phyloP scores from a whole-genome alignment of 1,284 basidiomycete genomes.

The Mycosarcoma maydis region DNA sequence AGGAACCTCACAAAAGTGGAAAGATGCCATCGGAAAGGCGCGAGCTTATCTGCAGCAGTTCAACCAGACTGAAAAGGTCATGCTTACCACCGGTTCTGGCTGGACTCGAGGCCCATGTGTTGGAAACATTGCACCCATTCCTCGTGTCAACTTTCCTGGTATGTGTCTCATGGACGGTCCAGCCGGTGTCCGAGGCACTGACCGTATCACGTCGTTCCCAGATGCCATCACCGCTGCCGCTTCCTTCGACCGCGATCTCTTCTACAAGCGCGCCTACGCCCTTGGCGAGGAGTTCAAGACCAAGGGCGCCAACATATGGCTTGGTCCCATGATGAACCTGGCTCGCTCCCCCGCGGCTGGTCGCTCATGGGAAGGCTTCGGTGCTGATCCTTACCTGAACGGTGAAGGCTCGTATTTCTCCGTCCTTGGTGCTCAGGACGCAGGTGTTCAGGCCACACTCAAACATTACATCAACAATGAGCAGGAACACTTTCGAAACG shows the following conservation, averaged over 20 bases:
- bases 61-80: constrained; percentile 69
- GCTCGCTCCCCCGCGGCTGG: constrained; percentile 75
- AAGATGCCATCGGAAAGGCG: constrained; percentile 72
- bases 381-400: constrained; percentile 57
- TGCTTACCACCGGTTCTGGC: constrained; percentile 68
- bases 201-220: constrained; percentile 72
- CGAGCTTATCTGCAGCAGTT: constrained; percentile 66
- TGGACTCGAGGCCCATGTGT: constrained; percentile 55
- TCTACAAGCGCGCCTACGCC: constrained; percentile 77
- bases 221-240: constrained; percentile 78
- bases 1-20: constrained; percentile 70
- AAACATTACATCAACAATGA: constrained; percentile 68
- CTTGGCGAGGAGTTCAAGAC: constrained; percentile 81
- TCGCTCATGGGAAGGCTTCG: constrained; percentile 79
- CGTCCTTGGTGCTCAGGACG: constrained; percentile 57
- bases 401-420: constrained; percentile 58
- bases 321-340: constrained; percentile 70
- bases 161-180: constrained; percentile 74
- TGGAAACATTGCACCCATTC: constrained; percentile 68
- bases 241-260: constrained; percentile 77
- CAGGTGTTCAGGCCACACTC: constrained; percentile 63
- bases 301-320: constrained; percentile 80
- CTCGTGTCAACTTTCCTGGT: constrained; percentile 74
- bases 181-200: constrained; percentile 72
- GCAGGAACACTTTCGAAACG: constrained; percentile 64